Conservation (phyloP, 116 monocot genomes). For the Dioscorea cayenensis region DNA sequence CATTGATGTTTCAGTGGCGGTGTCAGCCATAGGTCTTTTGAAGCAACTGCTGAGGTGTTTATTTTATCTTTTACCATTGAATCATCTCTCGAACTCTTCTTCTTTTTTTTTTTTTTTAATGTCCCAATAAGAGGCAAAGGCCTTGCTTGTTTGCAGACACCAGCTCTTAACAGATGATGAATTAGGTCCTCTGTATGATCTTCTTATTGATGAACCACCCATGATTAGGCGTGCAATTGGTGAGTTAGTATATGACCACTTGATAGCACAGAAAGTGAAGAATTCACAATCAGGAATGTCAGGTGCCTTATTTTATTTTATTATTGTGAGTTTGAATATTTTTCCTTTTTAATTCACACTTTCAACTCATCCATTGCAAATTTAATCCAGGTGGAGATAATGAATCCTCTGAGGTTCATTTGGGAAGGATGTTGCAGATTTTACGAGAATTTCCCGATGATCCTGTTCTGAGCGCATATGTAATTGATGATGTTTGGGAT, state of each 20-base stretch:
- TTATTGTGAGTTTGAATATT: no score
- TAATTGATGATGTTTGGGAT: constrained; percentile 99
- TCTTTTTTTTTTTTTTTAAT: background rate
- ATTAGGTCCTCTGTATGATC: constrained; percentile 92
- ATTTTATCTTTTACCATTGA: background rate
- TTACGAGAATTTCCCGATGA: constrained; percentile 94
- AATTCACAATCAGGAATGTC: constrained; percentile 38
- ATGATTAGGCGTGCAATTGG: constrained; percentile 94
- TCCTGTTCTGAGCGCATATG: constrained; percentile 83
- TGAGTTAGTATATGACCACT: constrained; percentile 94
- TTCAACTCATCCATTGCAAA: background rate
- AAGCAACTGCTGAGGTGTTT: constrained; percentile 80
- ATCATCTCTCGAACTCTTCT: constrained; percentile 1
- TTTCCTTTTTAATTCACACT: background rate
- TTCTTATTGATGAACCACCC: constrained; percentile 96
- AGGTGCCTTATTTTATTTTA: constrained; percentile 20
- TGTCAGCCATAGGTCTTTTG: constrained; percentile 85
- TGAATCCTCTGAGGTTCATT: constrained; percentile 84
- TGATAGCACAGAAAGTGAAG: constrained; percentile 87
- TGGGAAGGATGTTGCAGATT: constrained; percentile 91
- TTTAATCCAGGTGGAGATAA: constrained; percentile 46
- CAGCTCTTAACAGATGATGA: constrained; percentile 93
- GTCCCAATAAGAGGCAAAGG: background rate
- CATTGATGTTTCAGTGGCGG: constrained; percentile 86
- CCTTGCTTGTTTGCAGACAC: constrained; percentile 55